Evolutionary conservation across 75 land plant species (phyloP), one percentile per base, ranked within the genome.

Genomic region (Pseudotsuga menziesii): DNA sequence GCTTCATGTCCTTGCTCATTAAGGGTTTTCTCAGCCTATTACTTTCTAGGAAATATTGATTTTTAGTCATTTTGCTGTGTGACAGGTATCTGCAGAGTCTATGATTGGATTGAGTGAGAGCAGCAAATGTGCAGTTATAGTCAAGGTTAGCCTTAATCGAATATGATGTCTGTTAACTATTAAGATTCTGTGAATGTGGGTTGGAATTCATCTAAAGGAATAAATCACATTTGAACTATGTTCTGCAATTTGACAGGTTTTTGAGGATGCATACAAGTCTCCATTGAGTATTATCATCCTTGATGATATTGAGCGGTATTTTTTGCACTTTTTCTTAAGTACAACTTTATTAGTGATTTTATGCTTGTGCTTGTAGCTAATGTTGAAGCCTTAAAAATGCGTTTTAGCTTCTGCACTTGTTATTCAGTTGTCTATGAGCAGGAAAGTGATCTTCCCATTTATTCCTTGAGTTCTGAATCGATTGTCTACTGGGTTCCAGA

Each of bases 221-320:
- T 39, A 39, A 39, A 8, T 44, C 52, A 44, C 9, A 44, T 44
- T 44, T 44, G 52, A 44, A 44, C 52, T 96, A 87, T 20, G 13
- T 14, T 14, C 15, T 63, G 29, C 41, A 19, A 41, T 63, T 20
- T 12, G 55, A 52, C 78, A 96, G 99, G 95, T 92, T 20, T 96
- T 96, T 89, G 99, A 96, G 80, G 99, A 96, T 90, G 99, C 99
- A 52, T 96, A 96, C 78, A 94, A 88, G 86, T 96, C 99, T 75
- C 98, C 90, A 25, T 81, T 94, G 56, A 96, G 99, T 82, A 94
- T 96, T 59, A 86, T 96, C 70, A 90, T 96, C 75, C 95, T 96
- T 79, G 99, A 96, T 94, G 95, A 96, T 61, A 92, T 96, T 82
- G 99, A 96, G 71, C 89, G 99, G 99, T 96, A 87, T 26, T 8